Base-by-base conservation (phyloP, 2,329 filamentous ascomycete species). In the Penicillium sp. region DNA sequence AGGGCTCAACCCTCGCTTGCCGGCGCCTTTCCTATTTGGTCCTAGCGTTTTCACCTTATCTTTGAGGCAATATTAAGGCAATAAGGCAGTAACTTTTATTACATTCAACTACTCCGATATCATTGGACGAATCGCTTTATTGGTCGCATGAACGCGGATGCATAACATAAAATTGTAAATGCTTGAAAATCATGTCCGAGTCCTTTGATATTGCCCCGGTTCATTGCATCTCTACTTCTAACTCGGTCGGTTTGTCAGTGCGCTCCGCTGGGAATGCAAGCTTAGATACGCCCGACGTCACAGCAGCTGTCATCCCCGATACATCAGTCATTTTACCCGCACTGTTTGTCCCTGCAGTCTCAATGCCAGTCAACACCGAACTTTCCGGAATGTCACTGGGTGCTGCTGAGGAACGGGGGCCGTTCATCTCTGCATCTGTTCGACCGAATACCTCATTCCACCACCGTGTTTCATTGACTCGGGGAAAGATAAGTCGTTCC, bases 381-480 rank as follows among this genome's bases (percentile, higher is more conserved):
- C 69, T 70, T 39, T 68, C 63, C 25, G 61, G 67, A 17, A 69
- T 66, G 17, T 71, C 70, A 31, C 61, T 68, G 17, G 82, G 81
- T n/a, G 42, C 33, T 3, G 81, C 77, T 33, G 71, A 82, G 7
- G 80, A 78, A 65, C 86, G 76, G 36, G 83, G 79, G 0, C 85
- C 86, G 67, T 99, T 99, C 93, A 99, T 97, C 72, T 99, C 94
- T 53, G 89, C 86, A 66, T 97, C 91, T 3, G 87, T 87, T 33
- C 93, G 85, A 47, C 91, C 91, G 75, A 97, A 99, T 1, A 89
- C 78, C 68, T 94, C 90, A 63, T 88, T 83, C 94, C 94, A 99
- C 94, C 94, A 99, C 59, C 91, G 84, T n/a, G 94, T 84, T 61
- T 96, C 88, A 13, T 84, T 84, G 1, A 89, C 78, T 3, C 84